phyloP scores from a whole-genome alignment of 345 rosid species.

The Schrenkiella parvula region DNA sequence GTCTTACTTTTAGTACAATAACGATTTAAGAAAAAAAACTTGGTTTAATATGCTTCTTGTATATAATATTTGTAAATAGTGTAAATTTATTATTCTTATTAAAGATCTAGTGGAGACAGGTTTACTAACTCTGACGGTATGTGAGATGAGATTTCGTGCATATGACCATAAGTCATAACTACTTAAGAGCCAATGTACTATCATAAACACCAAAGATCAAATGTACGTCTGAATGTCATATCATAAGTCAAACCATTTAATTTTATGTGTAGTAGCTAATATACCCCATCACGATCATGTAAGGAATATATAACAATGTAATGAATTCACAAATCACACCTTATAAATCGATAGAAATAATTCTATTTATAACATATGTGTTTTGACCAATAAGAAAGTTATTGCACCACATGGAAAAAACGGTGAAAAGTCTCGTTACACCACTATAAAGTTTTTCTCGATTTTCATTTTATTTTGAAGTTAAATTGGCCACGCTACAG shows the following conservation, averaged over 20 bases:
- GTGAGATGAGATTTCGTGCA: conserved; percentile 1
- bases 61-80: neutral
- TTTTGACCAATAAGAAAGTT: neutral
- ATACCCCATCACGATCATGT: neutral
- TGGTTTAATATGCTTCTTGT: conserved; percentile 6
- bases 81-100: neutral
- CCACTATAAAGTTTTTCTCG: neutral
- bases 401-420: neutral
- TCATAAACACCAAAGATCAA: neutral
- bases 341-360: neutral
- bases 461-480: neutral
- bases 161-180: neutral
- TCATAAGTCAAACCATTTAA: neutral
- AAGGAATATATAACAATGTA: conserved; percentile 8
- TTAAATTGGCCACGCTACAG: neutral
- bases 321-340: neutral
- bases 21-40: neutral
- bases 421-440: neutral
- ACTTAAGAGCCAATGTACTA: neutral
- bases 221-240: neutral
- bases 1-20: conserved; percentile 20
- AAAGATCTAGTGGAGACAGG: neutral
- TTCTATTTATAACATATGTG: too few relatives aligned
- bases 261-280: neutral
- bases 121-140: neutral